Evolutionary conservation across 2,329 filamentous ascomycete species (phyloP), one percentile per base, ranked within the genome.

Genomic region (Venturia pyrina): DNA sequence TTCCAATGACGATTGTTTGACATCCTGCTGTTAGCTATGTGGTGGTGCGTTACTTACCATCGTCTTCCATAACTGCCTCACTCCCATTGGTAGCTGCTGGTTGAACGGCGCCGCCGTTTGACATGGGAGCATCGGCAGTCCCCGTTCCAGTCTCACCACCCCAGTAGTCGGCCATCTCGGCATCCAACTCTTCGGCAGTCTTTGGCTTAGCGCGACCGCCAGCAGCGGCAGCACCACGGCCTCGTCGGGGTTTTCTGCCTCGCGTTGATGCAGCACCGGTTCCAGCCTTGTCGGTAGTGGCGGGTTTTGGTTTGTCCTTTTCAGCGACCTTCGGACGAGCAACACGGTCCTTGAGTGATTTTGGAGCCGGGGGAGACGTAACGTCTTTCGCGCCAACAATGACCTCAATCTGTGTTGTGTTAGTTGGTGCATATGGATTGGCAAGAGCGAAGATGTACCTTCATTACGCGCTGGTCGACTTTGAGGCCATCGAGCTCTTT

Each of bases 151-250:
- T 74, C 62, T 74, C 79, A 40, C 76, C 75, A 64, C 83, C 86
- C 75, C 96, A 98, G 81, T 99, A 99, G 77, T 98, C 95, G 24
- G 87, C 88, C 95, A 99, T 99, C 77, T 99, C 95, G 5, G 91
- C 92, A 76, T 99, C 95, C 34, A 99, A 87, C 80, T 99, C 93
- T 75, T 96, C 93, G 1, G 89, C 87, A 0, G 92, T 96, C 89
- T 98, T 98, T 81, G 82, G 79, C 78, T 86, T 96, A 82, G 78
- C 81, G 68, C 81, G 81, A 61, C 78, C 77, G 32, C 53, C 53
- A 65, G 73, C 70, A 70, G 75, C 34, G 34, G 48, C 61, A 65
- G 37, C 62, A 66, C 63, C 57, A 46, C 63, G 37, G 60, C 62
- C 68, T 65, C 53, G 62, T 66, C 61, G 62, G 53, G 66, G 69